Evolutionary conservation across 2,329 filamentous ascomycete species (phyloP).

Genomic region (Cladosporium colombiae): DNA sequence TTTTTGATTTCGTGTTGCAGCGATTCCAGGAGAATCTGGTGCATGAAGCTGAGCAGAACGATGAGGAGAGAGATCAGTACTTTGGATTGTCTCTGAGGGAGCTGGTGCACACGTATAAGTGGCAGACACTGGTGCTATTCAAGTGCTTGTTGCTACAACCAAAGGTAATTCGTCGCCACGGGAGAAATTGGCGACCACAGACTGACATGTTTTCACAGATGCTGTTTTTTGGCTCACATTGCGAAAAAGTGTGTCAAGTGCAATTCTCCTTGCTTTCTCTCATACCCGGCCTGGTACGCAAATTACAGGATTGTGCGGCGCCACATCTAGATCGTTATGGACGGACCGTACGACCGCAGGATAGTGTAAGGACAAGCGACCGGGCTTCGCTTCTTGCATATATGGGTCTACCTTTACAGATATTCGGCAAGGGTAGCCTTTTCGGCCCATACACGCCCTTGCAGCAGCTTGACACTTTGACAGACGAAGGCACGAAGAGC

Average conservation of each 20-base stretch:
- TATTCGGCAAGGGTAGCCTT: conserved; percentile 93
- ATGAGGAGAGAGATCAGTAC: conserved; percentile 79
- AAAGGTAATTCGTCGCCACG: conserved; percentile 72
- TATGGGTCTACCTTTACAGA: conserved; percentile 90
- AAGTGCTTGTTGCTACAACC: conserved; percentile 93
- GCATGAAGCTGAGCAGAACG: conserved; percentile 59
- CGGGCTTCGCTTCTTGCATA: conserved; percentile 85
- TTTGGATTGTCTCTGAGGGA: conserved; percentile 70
- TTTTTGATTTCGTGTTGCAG: conserved; percentile 40
- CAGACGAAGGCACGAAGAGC: conserved; percentile 91
- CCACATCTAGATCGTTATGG: conserved; percentile 88
- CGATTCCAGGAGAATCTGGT: conserved; percentile 87
- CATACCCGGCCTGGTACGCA: conserved; percentile 87
- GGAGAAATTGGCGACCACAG: too few relatives aligned
- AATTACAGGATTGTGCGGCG: conserved; percentile 91
- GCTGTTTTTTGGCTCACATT: conserved; percentile 97
- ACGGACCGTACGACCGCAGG: conserved; percentile 71
- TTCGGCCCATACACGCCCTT: conserved; percentile 96
- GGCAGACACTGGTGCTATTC: conserved; percentile 89
- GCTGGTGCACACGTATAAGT: conserved; percentile 89
- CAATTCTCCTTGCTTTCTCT: conserved; percentile 95
- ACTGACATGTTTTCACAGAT: conserved; percentile 60
- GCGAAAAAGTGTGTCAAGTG: conserved; percentile 95
- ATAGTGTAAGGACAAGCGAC: conserved; percentile 87
- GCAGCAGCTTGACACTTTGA: conserved; percentile 90